phyloP scores from a whole-genome alignment of 768 basidiomycete species.

The Leccinum ochraceum region DNA sequence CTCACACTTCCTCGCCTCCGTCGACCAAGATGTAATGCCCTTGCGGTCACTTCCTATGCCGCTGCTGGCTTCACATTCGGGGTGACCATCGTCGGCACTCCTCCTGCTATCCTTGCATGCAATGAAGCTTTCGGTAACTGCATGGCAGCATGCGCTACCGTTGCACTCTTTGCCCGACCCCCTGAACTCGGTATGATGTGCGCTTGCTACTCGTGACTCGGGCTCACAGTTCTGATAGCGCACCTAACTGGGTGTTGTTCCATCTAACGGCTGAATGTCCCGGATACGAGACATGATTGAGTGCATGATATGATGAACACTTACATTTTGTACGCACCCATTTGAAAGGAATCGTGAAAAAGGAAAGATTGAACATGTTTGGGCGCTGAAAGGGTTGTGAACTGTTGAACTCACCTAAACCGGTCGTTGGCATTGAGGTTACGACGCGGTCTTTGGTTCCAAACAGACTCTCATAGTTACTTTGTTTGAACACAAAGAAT shows the following conservation, averaged over 20 bases:
- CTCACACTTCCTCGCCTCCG: not conserved
- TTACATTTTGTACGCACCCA: too few relatives aligned
- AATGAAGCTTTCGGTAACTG: constrained; percentile 20
- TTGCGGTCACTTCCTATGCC: constrained; percentile 23
- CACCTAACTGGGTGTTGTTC: not conserved
- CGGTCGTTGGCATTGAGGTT: too few relatives aligned
- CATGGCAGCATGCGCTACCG: constrained; percentile 6
- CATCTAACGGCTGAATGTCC: not conserved
- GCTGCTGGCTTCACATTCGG: constrained; percentile 29
- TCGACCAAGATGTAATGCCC: constrained; percentile 26
- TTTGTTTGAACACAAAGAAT: not conserved
- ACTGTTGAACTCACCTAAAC: too few relatives aligned
- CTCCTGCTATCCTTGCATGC: constrained; percentile 25
- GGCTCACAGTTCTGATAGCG: not conserved
- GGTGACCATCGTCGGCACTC: constrained; percentile 16
- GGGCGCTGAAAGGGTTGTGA: too few relatives aligned
- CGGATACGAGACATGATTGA: not conserved
- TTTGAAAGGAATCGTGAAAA: not conserved
- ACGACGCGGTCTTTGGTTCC: too few relatives aligned
- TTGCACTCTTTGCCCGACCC: constrained; percentile 24
- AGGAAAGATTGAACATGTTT: too few relatives aligned
- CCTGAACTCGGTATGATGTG: constrained; percentile 7
- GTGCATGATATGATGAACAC: too few relatives aligned
- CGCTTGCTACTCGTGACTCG: not conserved
- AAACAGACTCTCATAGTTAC: too few relatives aligned